Evolutionary conservation across 177 flowering plant species (phyloP).

Genomic region (Vitis hybrid): DNA sequence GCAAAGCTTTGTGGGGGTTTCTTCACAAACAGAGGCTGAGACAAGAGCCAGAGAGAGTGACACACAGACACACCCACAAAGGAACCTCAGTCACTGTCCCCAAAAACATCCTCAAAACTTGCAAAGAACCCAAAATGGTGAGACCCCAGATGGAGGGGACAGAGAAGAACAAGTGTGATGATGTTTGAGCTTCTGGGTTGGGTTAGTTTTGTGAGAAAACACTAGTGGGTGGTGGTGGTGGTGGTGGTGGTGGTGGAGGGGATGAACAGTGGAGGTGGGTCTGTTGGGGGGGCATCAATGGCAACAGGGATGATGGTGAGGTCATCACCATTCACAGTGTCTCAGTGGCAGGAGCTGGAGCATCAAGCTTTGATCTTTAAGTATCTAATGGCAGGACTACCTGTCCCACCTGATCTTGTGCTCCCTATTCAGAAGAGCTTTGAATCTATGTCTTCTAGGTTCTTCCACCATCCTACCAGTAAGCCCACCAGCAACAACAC

Average conservation of each 20-base stretch:
- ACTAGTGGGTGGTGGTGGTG: constrained; percentile 1
- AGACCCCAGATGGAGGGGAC: constrained; percentile 9
- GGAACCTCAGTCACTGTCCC: neutral
- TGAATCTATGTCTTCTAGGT: constrained; percentile 51
- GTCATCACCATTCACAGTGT: constrained; percentile 45
- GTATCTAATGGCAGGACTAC: constrained; percentile 53
- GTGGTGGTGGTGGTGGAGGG: constrained; percentile 11
- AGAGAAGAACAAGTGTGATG: neutral
- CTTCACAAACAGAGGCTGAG: neutral
- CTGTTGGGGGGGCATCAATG: constrained; percentile 7
- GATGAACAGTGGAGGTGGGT: constrained; percentile 16
- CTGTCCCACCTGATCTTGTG: constrained; percentile 57
- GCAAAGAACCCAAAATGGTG: constrained; percentile 8
- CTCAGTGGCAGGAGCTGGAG: constrained; percentile 60
- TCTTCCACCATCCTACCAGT: constrained; percentile 53
- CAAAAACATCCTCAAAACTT: neutral
- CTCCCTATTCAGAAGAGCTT: constrained; percentile 58
- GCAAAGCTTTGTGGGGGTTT: too few relatives aligned
- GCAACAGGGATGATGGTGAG: constrained; percentile 20
- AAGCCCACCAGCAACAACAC: constrained; percentile 7
- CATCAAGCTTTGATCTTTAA: constrained; percentile 64
- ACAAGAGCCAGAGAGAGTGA: neutral
- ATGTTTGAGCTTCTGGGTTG: constrained; percentile 10
- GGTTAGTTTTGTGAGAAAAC: neutral
- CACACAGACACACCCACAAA: too few relatives aligned